Percentiles rank a stretch among this genome's conserved stretches.
Evolutionary conservation across 169 alveolate genomes (phyloP).

Genomic region (Theileria equi): DNA sequence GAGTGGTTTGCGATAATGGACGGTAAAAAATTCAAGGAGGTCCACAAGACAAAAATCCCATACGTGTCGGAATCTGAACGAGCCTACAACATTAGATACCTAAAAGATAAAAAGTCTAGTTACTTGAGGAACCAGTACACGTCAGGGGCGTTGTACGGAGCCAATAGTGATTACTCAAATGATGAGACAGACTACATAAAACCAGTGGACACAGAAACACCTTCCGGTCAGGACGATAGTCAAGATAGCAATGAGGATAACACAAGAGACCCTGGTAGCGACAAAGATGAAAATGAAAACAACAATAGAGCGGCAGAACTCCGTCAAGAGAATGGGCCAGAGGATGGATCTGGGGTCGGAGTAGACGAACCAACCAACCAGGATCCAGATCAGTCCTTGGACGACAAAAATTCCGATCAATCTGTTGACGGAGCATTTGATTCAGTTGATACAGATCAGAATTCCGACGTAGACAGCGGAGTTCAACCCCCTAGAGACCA

Average conservation of each 20-base stretch:
- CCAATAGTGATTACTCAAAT: neutral
- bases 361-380: neutral
- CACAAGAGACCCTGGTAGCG: slow-evolving; percentile 1
- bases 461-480: no score
- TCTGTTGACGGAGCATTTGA: no score
- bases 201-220: neutral
- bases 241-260: neutral
- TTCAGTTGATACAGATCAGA: no score
- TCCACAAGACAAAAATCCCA: neutral
- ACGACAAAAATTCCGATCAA: no score
- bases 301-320: neutral
- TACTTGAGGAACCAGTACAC: slow-evolving; percentile 1
- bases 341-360: neutral
- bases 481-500: no score
- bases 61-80: slow-evolving; percentile 14
- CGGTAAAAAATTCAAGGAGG: slow-evolving; percentile 8
- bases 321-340: neutral
- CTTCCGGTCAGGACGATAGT: neutral
- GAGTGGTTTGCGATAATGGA: slow-evolving; percentile 39
- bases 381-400: neutral
- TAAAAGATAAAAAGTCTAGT: neutral
- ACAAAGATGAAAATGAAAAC: neutral
- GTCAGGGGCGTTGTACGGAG: slow-evolving; percentile 5
- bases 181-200: neutral
- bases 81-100: neutral